These are phyloP conservation scores for Fusarium chaquense DNA, from an alignment of 2,329 filamentous ascomycete species.

Conservation along the genomic window DNA sequence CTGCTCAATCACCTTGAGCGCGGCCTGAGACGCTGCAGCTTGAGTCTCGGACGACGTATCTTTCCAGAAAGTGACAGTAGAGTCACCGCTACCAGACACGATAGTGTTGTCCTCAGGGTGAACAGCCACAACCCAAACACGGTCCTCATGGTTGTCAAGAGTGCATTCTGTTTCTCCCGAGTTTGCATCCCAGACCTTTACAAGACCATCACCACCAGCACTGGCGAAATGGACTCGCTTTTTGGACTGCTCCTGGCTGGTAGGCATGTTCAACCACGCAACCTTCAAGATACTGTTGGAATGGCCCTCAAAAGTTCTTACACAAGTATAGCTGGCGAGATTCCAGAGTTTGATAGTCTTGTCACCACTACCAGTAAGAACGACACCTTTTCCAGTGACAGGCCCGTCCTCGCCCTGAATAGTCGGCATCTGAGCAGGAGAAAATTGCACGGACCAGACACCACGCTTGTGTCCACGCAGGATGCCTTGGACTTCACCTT, in stretches of 20 bases:
- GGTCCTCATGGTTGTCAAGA: constrained; percentile 95
- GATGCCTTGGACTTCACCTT: constrained; percentile 91
- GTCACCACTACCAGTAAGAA: constrained; percentile 93
- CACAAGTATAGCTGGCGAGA: constrained; percentile 88
- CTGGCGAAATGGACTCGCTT: constrained; percentile 80
- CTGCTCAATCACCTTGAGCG: constrained; percentile 86
- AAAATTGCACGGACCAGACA: constrained; percentile 95
- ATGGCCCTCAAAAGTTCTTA: constrained; percentile 95
- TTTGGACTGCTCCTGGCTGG: constrained; percentile 64
- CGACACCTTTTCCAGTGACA: constrained; percentile 81
- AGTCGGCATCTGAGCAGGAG: constrained; percentile 79
- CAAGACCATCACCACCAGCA: constrained; percentile 91
- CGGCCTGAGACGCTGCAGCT: constrained; percentile 77
- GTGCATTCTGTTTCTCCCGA: constrained; percentile 88
- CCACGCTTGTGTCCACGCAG: constrained; percentile 92
- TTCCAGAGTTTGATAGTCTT: constrained; percentile 98
- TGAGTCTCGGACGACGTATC: constrained; percentile 89
- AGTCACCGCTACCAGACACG: constrained; percentile 91
- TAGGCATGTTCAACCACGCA: constrained; percentile 78
- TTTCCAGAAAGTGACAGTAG: constrained; percentile 93
- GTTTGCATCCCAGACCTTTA: constrained; percentile 95
- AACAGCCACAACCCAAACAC: constrained; percentile 89
- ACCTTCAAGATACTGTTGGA: constrained; percentile 96
- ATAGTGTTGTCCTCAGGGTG: constrained; percentile 77
- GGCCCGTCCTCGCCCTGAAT: constrained; percentile 78